Evolutionary conservation across 2,329 filamentous ascomycete genomes (phyloP).

Genomic region (Aspergillus proliferans): DNA sequence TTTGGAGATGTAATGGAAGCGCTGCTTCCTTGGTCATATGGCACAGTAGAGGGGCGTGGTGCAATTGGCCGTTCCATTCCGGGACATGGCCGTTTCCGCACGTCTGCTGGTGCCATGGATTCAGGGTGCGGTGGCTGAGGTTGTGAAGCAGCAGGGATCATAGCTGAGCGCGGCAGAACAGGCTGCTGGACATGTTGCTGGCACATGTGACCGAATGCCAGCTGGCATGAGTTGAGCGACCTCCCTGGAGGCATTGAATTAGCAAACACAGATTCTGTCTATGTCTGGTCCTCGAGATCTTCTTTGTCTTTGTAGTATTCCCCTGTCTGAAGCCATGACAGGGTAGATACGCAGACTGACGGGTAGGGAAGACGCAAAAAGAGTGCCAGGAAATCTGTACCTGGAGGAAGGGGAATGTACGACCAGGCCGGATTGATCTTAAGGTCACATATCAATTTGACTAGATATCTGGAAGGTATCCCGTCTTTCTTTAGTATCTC

Average conservation of each 20-base stretch:
- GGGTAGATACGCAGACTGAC: neutral
- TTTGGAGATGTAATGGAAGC: slow-evolving; percentile 31
- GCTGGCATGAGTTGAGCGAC: slow-evolving; percentile 34
- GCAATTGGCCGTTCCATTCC: slow-evolving; percentile 22
- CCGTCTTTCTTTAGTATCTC: slow-evolving; percentile 37
- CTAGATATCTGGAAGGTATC: slow-evolving; percentile 31
- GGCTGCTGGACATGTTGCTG: slow-evolving; percentile 21
- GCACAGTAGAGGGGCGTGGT: slow-evolving; percentile 35
- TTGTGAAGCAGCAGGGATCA: slow-evolving; percentile 9
- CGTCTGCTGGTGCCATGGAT: slow-evolving; percentile 13
- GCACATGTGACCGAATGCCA: slow-evolving; percentile 30
- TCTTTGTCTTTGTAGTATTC: neutral
- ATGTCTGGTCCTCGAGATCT: neutral
- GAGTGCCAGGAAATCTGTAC: slow-evolving; percentile 22
- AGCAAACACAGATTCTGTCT: slow-evolving; percentile 6
- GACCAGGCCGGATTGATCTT: slow-evolving; percentile 32
- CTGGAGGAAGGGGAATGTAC: slow-evolving; percentile 39
- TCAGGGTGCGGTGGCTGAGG: slow-evolving; percentile 18
- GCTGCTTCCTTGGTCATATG: slow-evolving; percentile 28
- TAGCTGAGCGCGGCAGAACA: slow-evolving; percentile 12
- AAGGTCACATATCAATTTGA: slow-evolving; percentile 34
- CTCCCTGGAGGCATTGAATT: slow-evolving; percentile 25
- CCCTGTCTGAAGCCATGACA: neutral
- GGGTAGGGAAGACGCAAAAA: neutral
- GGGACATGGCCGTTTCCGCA: slow-evolving; percentile 27